Conservation (phyloP, 2,329 filamentous ascomycete species). For the Beauveria rudraprayagi region DNA sequence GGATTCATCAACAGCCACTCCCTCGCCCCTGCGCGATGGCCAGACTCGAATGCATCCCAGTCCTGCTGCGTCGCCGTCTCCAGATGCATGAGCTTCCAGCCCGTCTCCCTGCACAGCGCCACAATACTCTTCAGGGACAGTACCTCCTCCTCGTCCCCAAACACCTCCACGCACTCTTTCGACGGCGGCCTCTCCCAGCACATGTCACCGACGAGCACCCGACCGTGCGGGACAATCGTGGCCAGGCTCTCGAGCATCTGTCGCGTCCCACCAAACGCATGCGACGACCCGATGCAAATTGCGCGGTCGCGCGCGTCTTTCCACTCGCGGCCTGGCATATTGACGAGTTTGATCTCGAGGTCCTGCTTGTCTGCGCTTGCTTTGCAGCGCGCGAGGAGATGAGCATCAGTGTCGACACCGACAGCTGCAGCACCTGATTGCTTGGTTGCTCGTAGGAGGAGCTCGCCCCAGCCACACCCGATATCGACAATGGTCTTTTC, state of each 20-base stretch:
- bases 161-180: neutral
- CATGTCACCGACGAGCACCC: slow-evolving; percentile 14
- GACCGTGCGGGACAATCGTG: slow-evolving; percentile 8
- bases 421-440: neutral
- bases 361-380: neutral
- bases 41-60: slow-evolving; percentile 15
- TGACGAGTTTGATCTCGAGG: neutral
- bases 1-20: slow-evolving; percentile 10
- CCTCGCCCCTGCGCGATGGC: slow-evolving; percentile 8
- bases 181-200: slow-evolving; percentile 13
- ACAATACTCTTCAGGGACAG: slow-evolving; percentile 4
- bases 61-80: slow-evolving; percentile 12
- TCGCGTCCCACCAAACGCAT: slow-evolving; percentile 12
- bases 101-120: slow-evolving; percentile 7
- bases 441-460: slow-evolving; percentile 10
- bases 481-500: slow-evolving; percentile 10
- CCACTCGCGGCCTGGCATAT: neutral
- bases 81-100: slow-evolving; percentile 14
- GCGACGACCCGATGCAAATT: slow-evolving; percentile 15
- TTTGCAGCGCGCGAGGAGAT: slow-evolving; percentile 4
- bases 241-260: slow-evolving; percentile 11
- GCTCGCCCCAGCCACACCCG: slow-evolving; percentile 16
- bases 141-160: slow-evolving; percentile 11
- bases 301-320: slow-evolving; percentile 2
- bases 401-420: slow-evolving; percentile 13